Conservation (phyloP, 305 asterid species). For the Solanum aculeatissimum region DNA sequence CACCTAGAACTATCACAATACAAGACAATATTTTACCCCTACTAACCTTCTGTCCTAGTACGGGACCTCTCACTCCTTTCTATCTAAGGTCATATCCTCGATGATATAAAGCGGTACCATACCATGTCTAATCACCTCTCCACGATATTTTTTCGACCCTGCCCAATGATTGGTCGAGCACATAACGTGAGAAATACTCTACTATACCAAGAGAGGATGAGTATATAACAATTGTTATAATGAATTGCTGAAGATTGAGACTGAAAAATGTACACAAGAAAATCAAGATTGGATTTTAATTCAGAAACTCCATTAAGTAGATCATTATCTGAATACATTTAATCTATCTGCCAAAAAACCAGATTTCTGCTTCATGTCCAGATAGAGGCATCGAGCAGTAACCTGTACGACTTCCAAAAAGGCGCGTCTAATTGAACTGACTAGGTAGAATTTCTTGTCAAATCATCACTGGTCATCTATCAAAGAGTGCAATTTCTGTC, state of each 20-base stretch:
- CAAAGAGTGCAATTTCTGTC: conserved; percentile 44
- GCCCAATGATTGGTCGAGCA: too few relatives aligned
- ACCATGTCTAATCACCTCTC: too few relatives aligned
- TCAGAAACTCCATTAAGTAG: background rate
- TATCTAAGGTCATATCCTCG: too few relatives aligned
- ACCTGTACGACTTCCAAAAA: background rate
- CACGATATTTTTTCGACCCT: too few relatives aligned
- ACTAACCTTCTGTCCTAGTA: too few relatives aligned
- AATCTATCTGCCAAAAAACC: background rate
- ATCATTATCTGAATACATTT: background rate
- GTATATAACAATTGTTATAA: background rate
- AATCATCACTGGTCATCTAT: conserved; percentile 35
- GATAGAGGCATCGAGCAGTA: background rate
- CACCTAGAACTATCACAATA: too few relatives aligned
- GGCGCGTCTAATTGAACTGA: background rate
- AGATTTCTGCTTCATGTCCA: background rate
- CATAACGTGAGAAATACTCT: too few relatives aligned
- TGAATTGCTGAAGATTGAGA: background rate
- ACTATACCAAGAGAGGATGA: background rate
- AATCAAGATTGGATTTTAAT: background rate
- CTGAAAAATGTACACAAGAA: background rate
- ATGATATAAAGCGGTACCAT: too few relatives aligned
- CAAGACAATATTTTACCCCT: too few relatives aligned
- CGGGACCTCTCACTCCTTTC: too few relatives aligned
- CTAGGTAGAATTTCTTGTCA: conserved; percentile 4